Evolutionary conservation across 192 early-diverging fungal species (phyloP), one percentile per base, ranked within the genome.

Genomic region (Umbelopsis ramanniana): DNA sequence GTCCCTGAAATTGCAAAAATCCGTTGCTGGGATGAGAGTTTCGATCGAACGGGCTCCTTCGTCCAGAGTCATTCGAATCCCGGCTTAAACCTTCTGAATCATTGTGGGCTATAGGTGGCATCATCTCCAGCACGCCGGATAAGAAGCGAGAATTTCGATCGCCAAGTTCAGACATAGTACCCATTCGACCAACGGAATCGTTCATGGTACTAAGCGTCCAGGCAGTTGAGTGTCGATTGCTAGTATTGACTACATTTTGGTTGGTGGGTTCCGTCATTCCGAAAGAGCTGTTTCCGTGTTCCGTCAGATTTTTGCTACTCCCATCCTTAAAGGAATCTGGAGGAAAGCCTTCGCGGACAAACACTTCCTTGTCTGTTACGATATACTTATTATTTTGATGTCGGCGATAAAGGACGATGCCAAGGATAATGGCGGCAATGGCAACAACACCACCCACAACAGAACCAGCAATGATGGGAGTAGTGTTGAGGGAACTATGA

Each of bases 371-470:
- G 19, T 66, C 35, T 2, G 23, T 67, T n/a, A 45, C 35, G 17
- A 69, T 37, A 17, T 43, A 74, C 22, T 52, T 47, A 2, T 23
- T 24, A n/a, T 15, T 46, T 33, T 26, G 46, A 22, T 43, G 37
- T n/a, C 67, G 53, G 12, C 68, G 66, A 23, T 33, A 48, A 29
- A 69, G 43, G 14, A 71, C 1, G 6, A 79, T 72, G 24, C 23
- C 52, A 5, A 80, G 57, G 21, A 78, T 33, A 22, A 83, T 50
- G 0, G 76, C 74, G n/a, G 78, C 73, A 24, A 74, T 80, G 21
- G 76, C 74, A n/a, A 75, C 76, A 66, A 82, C 76, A 26, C 75
- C 68, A 0, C 75, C 86, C 10, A 80, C 68, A 68, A 83, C 78
- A 7, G 75, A 74, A 52, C 83, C 81, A 45, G 76, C 66, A 10